Evolutionary conservation across 805 yeast species (phyloP), one percentile per base, ranked within the genome.

Genomic region (Barnettozyma salicaria): DNA sequence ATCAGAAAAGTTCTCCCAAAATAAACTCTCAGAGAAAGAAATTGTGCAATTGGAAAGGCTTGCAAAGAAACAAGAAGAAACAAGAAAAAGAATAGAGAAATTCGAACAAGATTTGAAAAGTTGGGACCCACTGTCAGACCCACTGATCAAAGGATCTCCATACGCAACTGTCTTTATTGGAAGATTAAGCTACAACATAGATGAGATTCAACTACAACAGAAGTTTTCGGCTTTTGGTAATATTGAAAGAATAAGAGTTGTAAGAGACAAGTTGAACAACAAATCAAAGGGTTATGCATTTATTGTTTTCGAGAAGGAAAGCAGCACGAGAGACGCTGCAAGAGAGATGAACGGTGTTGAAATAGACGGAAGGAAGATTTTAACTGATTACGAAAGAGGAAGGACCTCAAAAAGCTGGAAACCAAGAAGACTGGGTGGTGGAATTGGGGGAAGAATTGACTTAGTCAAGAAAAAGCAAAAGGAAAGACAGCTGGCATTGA

Each of bases 351-450:
- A 83, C 25, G 77, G 72, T 1, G 44, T 68, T 34, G 56, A 55
- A n/a, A 53, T 82, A 14, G 65, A 72, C 17, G 74, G 70, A 7
- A 61, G 88, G 31, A 61, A 68, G 5, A 67, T 79, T 7, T 59
- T 81, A n/a, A 83, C 80, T 2, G 94, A 84, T 51, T 70, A 75
- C 32, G 92, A 82, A 52, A 58, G 90, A 40, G 83, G 87, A 2
- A 61, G 92, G 31, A 58, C 76, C 1, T 70, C 73, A 12, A 71
- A 80, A 38, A 72, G 69, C 46, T 84, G 89, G 82, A 70, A 68
- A 38, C 92, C 94, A 1, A 55, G 82, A 48, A 57, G 90, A 41
- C 64, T 90, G 3, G 96, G 96, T 1, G 97, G 97, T 4, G 97
- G 97, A 0, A 59, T 84, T n/a, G 97, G 97, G 4, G 96, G 96